Conservation (phyloP, 2,329 filamentous ascomycete species). For the Diaporthe amygdali region DNA sequence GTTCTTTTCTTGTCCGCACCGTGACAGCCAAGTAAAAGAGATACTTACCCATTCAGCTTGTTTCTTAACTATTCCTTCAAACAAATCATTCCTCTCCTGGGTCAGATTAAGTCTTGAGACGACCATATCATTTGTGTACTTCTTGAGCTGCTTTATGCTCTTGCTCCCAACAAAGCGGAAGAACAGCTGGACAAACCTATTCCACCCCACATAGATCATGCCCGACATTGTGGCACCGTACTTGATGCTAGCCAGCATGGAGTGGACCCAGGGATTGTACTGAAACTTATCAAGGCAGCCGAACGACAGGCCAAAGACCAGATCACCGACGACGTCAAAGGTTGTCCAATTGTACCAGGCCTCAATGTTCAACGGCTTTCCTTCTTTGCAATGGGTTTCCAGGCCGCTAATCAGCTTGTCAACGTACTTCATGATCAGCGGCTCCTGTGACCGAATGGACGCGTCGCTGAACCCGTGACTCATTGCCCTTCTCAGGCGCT, state of each 20-base stretch:
- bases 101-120: background rate
- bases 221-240: background rate
- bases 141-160: background rate
- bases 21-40: background rate
- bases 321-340: conserved; percentile 22
- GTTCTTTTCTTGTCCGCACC: background rate
- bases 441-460: conserved; percentile 19
- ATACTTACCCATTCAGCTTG: background rate
- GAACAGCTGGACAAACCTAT: background rate
- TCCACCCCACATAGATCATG: background rate
- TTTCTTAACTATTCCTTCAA: background rate
- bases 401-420: conserved; percentile 15
- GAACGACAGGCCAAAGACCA: conserved; percentile 24
- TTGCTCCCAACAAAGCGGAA: background rate
- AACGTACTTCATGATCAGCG: conserved; percentile 22
- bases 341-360: conserved; percentile 25
- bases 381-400: background rate
- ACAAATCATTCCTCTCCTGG: background rate
- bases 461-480: conserved; percentile 23
- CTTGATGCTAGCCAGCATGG: conserved; percentile 22
- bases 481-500: conserved; percentile 5
- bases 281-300: conserved; percentile 21
- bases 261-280: conserved; percentile 25
- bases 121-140: background rate
- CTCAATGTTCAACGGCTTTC: conserved; percentile 9